Percentiles rank a stretch among this genome's conserved stretches.
phyloP scores from a whole-genome alignment of 768 basidiomycete species.

The Calvatia gigantea region DNA sequence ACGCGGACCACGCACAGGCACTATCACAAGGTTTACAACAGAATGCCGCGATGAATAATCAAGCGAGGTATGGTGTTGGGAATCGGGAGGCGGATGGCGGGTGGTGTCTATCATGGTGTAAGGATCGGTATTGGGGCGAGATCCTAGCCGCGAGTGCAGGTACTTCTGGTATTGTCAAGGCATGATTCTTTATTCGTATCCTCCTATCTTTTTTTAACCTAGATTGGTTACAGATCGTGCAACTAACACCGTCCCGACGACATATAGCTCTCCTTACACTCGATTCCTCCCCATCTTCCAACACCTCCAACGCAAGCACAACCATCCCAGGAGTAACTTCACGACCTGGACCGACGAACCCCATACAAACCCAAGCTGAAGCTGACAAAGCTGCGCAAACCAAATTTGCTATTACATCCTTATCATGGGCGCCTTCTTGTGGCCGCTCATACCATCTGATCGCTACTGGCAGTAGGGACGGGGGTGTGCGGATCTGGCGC shows the following conservation, averaged over 20 bases:
- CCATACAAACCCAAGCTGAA: neutral
- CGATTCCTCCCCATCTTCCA: conserved; percentile 35
- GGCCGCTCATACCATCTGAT: conserved; percentile 93
- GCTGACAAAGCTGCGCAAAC: conserved; percentile 22
- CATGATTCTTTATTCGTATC: conserved; percentile 21
- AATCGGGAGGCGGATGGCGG: conserved; percentile 86
- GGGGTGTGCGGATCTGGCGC: conserved; percentile 87
- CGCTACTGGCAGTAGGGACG: conserved; percentile 87
- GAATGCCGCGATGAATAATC: conserved; percentile 17
- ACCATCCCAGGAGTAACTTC: conserved; percentile 10
- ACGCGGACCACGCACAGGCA: conserved; percentile 61
- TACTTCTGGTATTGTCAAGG: conserved; percentile 71
- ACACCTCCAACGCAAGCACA: neutral
- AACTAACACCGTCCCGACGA: conserved; percentile 60
- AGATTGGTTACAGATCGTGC: conserved; percentile 55
- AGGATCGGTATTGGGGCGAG: conserved; percentile 95
- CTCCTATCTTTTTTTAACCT: neutral
- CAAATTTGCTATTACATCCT: conserved; percentile 68
- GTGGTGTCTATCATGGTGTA: conserved; percentile 95
- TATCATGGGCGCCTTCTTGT: conserved; percentile 93
- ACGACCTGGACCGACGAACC: conserved; percentile 6
- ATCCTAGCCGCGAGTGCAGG: conserved; percentile 78
- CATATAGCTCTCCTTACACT: conserved; percentile 62
- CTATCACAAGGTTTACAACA: conserved; percentile 50
- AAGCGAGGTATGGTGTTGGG: conserved; percentile 40